These are phyloP conservation scores for Yamadazyma jaroonii DNA, from an alignment of 1,139 yeast genomes.

Conservation along the genomic window DNA sequence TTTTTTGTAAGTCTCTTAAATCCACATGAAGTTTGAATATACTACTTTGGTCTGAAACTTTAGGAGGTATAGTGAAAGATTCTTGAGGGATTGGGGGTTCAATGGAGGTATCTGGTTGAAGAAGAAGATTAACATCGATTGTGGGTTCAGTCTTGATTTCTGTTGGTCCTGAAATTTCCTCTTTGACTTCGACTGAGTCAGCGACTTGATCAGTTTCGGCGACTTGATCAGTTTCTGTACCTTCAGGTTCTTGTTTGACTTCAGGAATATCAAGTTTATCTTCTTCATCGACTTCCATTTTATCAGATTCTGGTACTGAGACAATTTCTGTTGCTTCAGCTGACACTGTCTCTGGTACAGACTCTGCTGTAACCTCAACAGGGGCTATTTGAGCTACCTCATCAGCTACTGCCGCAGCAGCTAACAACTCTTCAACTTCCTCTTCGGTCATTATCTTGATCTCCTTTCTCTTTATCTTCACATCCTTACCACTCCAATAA, in stretches of 20 bases:
- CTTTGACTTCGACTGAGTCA: slow-evolving; percentile 8
- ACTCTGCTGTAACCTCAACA: no score
- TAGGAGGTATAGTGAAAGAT: slow-evolving; percentile 9
- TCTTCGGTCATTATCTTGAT: neutral
- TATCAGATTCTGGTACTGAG: slow-evolving; percentile 9
- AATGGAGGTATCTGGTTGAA: slow-evolving; percentile 1
- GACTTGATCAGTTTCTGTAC: slow-evolving; percentile 7
- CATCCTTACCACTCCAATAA: slow-evolving; percentile 50
- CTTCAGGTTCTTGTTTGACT: slow-evolving; percentile 7
- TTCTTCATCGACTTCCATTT: slow-evolving; percentile 10
- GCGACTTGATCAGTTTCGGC: slow-evolving; percentile 8
- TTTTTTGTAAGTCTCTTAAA: slow-evolving; percentile 48
- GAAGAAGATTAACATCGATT: slow-evolving; percentile 13
- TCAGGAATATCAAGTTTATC: slow-evolving; percentile 2
- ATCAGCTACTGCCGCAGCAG: no score
- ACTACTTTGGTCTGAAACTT: slow-evolving; percentile 16
- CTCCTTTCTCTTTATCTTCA: neutral
- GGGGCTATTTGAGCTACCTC: no score
- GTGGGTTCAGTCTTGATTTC: no score
- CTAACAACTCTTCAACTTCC: slow-evolving; percentile 6
- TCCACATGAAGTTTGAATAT: slow-evolving; percentile 60
- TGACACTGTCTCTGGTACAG: no score
- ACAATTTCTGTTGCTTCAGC: no score
- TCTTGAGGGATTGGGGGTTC: slow-evolving; percentile 1
- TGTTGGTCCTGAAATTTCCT: slow-evolving; percentile 6